Base-by-base conservation (phyloP, 108 stramenopile genomes). In the Schizochytrium sp. region DNA sequence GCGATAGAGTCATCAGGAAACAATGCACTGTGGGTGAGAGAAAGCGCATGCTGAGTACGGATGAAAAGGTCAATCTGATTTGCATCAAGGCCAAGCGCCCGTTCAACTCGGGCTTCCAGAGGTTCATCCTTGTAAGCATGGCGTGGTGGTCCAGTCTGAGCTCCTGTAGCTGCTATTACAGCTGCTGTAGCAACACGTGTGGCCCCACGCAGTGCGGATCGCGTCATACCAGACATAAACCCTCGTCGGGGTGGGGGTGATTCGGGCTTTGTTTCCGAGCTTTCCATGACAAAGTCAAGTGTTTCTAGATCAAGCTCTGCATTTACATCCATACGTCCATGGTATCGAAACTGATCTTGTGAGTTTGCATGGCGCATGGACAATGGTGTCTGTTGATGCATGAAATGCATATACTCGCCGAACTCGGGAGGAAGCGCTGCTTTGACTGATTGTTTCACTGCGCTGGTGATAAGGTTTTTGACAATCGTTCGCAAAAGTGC, bases 401-500 rank as follows among this genome's bases (percentile, higher is more conserved):
- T 55, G 55, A 83, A 83, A 53, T 83, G 76, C 76, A 83, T 55
- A 1, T 83, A 83, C 3, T 83, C 76, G 10, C 76, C 76, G 76
- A 83, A 83, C 53, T 83, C 76, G 53, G 76, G 76, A 7, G 76
- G 76, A 8, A 83, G 76, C 53, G 76, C 76, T 5, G 76, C 47
- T 42, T 55, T 55, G 76, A 83, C 76, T 10, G 76, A 10, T 53
- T 83, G 76, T 28, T 83, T 83, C 5, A 53, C 76, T 1, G 53
- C 50, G 13, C 50, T 83, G 76, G 40, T 28, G 53, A 83, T 17
- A 5, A 83, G 76, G 47, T 83, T 83, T 28, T 83, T 83, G 45
- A 83, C 76, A 53, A 83, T 53, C n/a, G 76, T 83, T n/a, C 76
- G 47, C 76, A 83, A 42, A 38, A 83, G 76, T 53, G 76, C 76